A percentile compares a stretch with the other conserved stretches of the same genome.
Evolutionary conservation across 192 early-diverging fungal species (phyloP).

Genomic region (Entomortierella beljakovae): DNA sequence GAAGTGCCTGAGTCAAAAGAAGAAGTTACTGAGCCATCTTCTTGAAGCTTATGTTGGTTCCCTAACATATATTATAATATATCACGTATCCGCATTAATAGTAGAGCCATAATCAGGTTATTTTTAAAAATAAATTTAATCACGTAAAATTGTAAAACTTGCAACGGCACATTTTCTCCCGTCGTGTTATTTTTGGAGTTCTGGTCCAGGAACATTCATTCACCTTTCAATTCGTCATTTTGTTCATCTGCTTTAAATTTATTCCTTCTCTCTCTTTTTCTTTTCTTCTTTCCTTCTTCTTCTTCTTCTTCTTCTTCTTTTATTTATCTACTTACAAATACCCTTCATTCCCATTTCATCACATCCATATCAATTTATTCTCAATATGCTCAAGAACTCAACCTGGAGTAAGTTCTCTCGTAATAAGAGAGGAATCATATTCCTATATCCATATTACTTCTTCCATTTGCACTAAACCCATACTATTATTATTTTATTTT

Average conservation of each 20-base stretch:
- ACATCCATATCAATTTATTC: not conserved
- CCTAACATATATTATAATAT: no score
- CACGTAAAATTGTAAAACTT: not conserved
- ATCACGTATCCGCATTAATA: no score
- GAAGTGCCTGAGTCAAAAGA: slow-evolving; percentile 24
- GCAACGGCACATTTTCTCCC: not conserved
- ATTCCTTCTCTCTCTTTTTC: not conserved
- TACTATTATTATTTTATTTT: not conserved
- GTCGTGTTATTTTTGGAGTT: slow-evolving; percentile 2
- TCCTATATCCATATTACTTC: no score
- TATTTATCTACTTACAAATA: not conserved
- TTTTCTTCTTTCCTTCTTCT: not conserved
- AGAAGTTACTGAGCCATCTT: slow-evolving; percentile 13
- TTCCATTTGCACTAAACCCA: not conserved
- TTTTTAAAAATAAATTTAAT: not conserved
- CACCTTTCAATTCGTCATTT: not conserved
- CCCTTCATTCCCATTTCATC: no score
- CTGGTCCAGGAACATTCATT: slow-evolving; percentile 4
- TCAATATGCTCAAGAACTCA: slow-evolving; percentile 53
- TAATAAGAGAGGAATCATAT: no score
- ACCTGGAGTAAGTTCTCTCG: slow-evolving; percentile 42
- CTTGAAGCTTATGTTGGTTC: no score
- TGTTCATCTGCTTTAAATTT: not conserved
- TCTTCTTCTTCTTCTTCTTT: not conserved
- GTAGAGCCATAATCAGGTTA: no score